phyloP scores from a whole-genome alignment of 1,284 basidiomycete genomes.

The Kwoniella shivajii region DNA sequence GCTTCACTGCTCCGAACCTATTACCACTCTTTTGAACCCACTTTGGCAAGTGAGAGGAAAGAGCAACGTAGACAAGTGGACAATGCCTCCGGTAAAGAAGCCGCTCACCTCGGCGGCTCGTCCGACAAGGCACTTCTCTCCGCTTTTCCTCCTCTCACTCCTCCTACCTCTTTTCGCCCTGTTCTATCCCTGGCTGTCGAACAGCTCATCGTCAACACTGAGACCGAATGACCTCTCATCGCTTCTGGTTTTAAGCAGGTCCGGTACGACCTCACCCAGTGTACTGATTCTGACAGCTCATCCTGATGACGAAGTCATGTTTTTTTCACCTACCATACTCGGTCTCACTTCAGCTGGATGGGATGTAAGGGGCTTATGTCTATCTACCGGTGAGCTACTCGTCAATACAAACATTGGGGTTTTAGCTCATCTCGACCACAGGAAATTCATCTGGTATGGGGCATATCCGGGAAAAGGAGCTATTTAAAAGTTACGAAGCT shows the following conservation, averaged over 20 bases:
- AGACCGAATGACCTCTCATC: background rate
- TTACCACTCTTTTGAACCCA: too few species aligned
- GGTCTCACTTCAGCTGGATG: conserved; percentile 40
- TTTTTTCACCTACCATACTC: conserved; percentile 62
- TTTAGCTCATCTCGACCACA: conserved; percentile 18
- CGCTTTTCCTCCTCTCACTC: conserved; percentile 9
- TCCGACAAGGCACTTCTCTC: background rate
- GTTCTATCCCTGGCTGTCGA: background rate
- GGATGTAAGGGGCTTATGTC: conserved; percentile 54
- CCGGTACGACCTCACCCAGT: background rate
- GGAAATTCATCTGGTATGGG: conserved; percentile 84
- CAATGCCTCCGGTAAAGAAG: background rate
- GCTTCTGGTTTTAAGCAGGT: background rate
- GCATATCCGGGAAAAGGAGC: conserved; percentile 63
- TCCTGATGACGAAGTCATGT: conserved; percentile 72
- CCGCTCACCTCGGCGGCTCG: background rate
- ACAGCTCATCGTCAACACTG: background rate
- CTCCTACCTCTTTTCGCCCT: conserved; percentile 4
- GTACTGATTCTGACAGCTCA: conserved; percentile 57
- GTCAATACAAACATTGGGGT: background rate
- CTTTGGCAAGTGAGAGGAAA: too few species aligned
- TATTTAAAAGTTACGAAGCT: conserved; percentile 67
- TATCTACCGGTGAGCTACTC: conserved; percentile 54
- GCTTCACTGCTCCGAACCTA: too few species aligned
- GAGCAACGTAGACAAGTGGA: too few species aligned